These are phyloP conservation scores for Podila horticola DNA, from an alignment of 192 early-diverging fungal species.

Conservation along the genomic window DNA sequence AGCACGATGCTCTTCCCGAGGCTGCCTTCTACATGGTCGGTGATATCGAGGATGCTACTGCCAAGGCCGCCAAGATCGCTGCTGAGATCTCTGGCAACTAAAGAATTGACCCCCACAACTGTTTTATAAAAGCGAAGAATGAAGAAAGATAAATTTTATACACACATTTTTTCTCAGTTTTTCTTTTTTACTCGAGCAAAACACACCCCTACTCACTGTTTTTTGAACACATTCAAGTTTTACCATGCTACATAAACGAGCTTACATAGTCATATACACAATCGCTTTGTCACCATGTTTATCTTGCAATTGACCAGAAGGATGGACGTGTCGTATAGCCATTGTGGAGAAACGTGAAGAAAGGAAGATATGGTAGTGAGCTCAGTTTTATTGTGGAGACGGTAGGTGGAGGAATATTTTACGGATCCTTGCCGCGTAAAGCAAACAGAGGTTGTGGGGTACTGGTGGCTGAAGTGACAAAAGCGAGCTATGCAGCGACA, in stretches of 20 bases:
- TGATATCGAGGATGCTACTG: constrained; percentile 93
- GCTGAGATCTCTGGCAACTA: constrained; percentile 55
- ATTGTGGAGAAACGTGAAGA: too few relatives aligned
- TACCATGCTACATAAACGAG: constrained; percentile 31
- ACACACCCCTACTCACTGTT: constrained; percentile 14
- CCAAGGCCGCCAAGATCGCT: constrained; percentile 79
- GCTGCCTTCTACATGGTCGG: constrained; percentile 99
- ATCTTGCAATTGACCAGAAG: too few relatives aligned
- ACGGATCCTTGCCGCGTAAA: too few relatives aligned
- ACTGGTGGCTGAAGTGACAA: too few relatives aligned
- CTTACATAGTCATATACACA: constrained; percentile 15
- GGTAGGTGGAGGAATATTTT: too few relatives aligned
- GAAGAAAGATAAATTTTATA: background rate
- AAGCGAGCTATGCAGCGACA: too few relatives aligned
- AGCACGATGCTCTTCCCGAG: constrained; percentile 95
- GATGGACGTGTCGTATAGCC: too few relatives aligned
- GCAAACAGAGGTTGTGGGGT: too few relatives aligned
- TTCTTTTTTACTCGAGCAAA: constrained; percentile 15
- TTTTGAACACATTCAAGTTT: constrained; percentile 38
- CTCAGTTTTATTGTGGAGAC: too few relatives aligned
- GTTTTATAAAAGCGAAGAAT: constrained; percentile 4
- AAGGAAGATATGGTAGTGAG: too few relatives aligned
- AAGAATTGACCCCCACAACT: constrained; percentile 11
- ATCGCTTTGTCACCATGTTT: background rate
- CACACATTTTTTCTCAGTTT: background rate